A percentile compares a stretch with the other conserved stretches of the same genome.
Conservation (phyloP, 192 early-diverging fungal species). For the Rhizophagus clarus region DNA sequence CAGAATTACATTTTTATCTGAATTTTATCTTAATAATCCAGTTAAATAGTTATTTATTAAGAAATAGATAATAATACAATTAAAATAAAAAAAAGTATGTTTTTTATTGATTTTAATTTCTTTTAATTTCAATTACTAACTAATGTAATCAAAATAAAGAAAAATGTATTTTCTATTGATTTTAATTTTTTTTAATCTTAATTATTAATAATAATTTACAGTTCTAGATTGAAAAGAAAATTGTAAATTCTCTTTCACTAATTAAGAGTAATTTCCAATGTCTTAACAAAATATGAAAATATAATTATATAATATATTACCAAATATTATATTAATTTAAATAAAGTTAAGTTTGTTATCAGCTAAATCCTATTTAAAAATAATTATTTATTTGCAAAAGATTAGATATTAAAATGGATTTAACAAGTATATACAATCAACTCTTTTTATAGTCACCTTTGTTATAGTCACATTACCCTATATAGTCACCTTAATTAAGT, state of each 20-base stretch:
- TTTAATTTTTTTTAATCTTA: background rate
- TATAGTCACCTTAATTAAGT: no score
- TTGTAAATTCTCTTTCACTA: background rate
- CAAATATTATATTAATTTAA: no score
- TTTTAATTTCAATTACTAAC: no score
- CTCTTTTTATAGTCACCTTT: no score
- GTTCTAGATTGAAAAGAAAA: background rate
- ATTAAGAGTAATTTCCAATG: background rate
- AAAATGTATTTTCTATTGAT: constrained; percentile 1
- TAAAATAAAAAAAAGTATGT: constrained; percentile 5
- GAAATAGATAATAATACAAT: constrained; percentile 20
- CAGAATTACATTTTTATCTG: constrained; percentile 17
- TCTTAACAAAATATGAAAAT: background rate
- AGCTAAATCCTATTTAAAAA: no score
- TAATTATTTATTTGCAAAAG: no score
- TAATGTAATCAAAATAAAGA: constrained; percentile 16
- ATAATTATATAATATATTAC: background rate
- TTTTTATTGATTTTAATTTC: constrained; percentile 9
- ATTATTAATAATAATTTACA: background rate
- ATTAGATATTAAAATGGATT: no score
- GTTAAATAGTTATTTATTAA: constrained; percentile 6
- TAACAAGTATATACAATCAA: no score
- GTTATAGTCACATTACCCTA: no score
- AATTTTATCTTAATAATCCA: constrained; percentile 9
- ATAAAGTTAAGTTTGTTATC: no score